Evolutionary conservation across 768 basidiomycete genomes (phyloP), one percentile per base, ranked within the genome.

Genomic region (Scleroderma citrinum): DNA sequence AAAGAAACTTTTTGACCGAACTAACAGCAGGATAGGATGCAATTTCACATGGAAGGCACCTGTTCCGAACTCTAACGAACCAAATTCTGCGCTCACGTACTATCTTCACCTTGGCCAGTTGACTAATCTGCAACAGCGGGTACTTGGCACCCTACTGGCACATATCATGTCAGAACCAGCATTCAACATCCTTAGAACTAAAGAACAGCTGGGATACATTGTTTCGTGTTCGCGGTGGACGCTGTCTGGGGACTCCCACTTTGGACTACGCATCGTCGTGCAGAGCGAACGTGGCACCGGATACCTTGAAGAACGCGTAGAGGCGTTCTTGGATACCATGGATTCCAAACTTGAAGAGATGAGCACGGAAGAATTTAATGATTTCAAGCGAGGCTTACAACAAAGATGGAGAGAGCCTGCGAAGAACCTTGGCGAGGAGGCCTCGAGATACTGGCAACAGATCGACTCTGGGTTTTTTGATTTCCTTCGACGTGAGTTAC

Each of bases 191-290:
- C 77, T 99, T 26, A 84, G 96, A 24, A 97, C 94, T 3, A 84
- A 91, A 62, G 92, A 98, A 62, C 96, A 99, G 66, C 76, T 99
- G 1, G 96, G 96, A 5, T 99, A 99, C 64, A 76, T 96, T 37
- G 94, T 96, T 31, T 78, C 74, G 8, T 83, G 80, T 54, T 71
- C 73, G 1, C 61, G 69, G 26, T 82, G 78, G 78, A 62, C 71
- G 10, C 65, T 86, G 37, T 62, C 76, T 36, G 85, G 87, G n/a
- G 72, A 78, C 2, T 82, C 79, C 39, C 79, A 86, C 52, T 76
- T 80, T 53, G 92, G 93, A 7, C 68, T 93, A 52, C 81, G 89
- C 37, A 78, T 98, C 46, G 71, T 92, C 7, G 77, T 98, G 26
- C 96, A 99, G 69, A 90, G 87, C 61, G 93, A 97, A 69, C 83